Evolutionary conservation across 805 yeast genomes (phyloP).

Genomic region (Tetrapisispora phaffii): DNA sequence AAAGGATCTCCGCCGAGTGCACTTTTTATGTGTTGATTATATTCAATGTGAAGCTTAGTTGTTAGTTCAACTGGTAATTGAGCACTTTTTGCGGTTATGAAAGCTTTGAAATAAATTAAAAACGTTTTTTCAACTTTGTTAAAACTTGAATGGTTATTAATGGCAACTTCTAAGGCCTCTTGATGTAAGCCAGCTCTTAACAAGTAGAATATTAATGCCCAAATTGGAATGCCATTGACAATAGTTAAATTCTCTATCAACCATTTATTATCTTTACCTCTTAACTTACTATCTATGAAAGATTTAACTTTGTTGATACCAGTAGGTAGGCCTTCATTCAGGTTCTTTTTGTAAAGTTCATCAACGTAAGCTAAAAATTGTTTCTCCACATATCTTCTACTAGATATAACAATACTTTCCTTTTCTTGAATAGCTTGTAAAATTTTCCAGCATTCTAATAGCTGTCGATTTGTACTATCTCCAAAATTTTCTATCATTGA

Average conservation of each 20-base stretch:
- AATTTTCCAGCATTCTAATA: conserved; percentile 67
- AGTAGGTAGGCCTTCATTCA: conserved; percentile 52
- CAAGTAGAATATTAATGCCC: conserved; percentile 84
- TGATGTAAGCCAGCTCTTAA: conserved; percentile 72
- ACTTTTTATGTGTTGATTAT: conserved; percentile 71
- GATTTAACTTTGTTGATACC: conserved; percentile 63
- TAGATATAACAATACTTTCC: conserved; percentile 38
- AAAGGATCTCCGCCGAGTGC: conserved; percentile 69
- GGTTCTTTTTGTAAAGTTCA: conserved; percentile 13
- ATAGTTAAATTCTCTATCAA: conserved; percentile 45
- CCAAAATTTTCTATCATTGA: conserved; percentile 48
- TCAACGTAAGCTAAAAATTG: conserved; percentile 75
- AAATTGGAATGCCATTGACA: conserved; percentile 81
- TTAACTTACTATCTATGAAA: conserved; percentile 40
- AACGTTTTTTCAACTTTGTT: conserved; percentile 79
- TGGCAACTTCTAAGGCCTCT: conserved; percentile 67
- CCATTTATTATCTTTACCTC: conserved; percentile 40
- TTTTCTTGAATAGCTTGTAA: conserved; percentile 33
- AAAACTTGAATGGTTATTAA: conserved; percentile 58
- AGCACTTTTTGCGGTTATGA: conserved; percentile 44
- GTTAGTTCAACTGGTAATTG: conserved; percentile 56
- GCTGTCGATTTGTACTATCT: conserved; percentile 58
- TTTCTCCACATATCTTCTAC: conserved; percentile 53
- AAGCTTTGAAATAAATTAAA: conserved; percentile 68
- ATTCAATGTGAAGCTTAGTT: conserved; percentile 67